Evolutionary conservation across 2,329 filamentous ascomycete genomes (phyloP).

Genomic region (Pseudopithomyces maydicus): DNA sequence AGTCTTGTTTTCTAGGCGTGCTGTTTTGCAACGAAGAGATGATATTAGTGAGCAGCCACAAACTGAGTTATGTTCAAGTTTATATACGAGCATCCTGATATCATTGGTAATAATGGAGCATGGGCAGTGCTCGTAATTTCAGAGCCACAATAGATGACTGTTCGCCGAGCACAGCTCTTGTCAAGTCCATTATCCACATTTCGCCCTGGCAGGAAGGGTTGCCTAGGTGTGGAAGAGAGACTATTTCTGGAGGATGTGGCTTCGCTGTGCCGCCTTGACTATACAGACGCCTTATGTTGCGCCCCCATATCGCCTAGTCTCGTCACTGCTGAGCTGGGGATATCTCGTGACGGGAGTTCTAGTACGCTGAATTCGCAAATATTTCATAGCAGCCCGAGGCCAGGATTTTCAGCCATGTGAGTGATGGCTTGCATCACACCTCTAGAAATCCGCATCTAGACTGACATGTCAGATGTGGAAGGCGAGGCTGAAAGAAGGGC

Average conservation of each 20-base stretch:
- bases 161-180: background rate
- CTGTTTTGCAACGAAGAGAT: background rate
- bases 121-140: background rate
- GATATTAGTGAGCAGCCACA: background rate
- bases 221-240: background rate
- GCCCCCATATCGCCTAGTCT: background rate
- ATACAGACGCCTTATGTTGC: background rate
- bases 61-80: background rate
- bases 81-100: background rate
- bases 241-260: background rate
- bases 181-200: background rate
- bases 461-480: background rate
- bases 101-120: background rate
- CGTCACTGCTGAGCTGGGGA: background rate
- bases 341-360: background rate
- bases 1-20: too few species aligned
- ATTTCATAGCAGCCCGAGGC: too few species aligned
- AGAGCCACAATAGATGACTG: background rate
- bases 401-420: background rate
- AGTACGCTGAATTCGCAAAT: background rate
- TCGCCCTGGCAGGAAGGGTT: background rate
- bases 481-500: conserved; percentile 6
- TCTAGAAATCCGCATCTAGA: background rate
- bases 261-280: background rate
- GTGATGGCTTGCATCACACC: background rate